Conservation (phyloP, 2,329 filamentous ascomycete genomes). For the Periconia digitata region DNA sequence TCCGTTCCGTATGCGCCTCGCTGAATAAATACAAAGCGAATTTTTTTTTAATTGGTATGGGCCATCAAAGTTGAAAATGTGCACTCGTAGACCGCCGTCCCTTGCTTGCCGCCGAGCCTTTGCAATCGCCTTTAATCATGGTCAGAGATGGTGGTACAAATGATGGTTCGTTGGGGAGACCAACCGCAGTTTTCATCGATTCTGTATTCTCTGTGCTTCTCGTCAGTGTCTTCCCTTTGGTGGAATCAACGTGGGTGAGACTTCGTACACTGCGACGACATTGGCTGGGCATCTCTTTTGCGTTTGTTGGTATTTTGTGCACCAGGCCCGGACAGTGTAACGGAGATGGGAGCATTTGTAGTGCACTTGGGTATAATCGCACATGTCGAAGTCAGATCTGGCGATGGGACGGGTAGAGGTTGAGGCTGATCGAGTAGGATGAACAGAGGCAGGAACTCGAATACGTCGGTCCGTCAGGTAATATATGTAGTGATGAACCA, state of each 20-base stretch:
- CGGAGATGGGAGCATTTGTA: constrained; percentile 59
- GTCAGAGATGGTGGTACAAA: constrained; percentile 12
- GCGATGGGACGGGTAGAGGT: constrained; percentile 1
- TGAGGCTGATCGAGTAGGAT: constrained; percentile 6
- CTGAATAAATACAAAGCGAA: constrained; percentile 15
- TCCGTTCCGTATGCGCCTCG: constrained; percentile 27
- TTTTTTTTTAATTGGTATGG: constrained; percentile 1
- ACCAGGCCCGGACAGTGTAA: constrained; percentile 60
- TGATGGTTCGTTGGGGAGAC: constrained; percentile 11
- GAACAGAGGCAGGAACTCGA: constrained; percentile 9
- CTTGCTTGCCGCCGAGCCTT: constrained; percentile 22
- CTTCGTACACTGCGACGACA: constrained; percentile 53
- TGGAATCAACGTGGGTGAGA: not conserved
- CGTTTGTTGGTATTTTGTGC: constrained; percentile 55
- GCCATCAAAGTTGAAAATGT: constrained; percentile 1
- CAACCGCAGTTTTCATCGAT: constrained; percentile 52
- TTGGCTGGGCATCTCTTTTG: constrained; percentile 59
- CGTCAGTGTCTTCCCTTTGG: constrained; percentile 11
- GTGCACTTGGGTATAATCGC: constrained; percentile 62
- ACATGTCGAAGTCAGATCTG: constrained; percentile 47
- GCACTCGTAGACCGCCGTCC: constrained; percentile 12
- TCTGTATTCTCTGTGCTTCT: constrained; percentile 47
- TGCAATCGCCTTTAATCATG: constrained; percentile 37
- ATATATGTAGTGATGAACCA: constrained; percentile 11
- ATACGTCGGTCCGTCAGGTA: constrained; percentile 17